These are phyloP conservation scores for Arthrobotrys megalospora DNA, from an alignment of 2,329 filamentous ascomycete species.

Conservation along the genomic window DNA sequence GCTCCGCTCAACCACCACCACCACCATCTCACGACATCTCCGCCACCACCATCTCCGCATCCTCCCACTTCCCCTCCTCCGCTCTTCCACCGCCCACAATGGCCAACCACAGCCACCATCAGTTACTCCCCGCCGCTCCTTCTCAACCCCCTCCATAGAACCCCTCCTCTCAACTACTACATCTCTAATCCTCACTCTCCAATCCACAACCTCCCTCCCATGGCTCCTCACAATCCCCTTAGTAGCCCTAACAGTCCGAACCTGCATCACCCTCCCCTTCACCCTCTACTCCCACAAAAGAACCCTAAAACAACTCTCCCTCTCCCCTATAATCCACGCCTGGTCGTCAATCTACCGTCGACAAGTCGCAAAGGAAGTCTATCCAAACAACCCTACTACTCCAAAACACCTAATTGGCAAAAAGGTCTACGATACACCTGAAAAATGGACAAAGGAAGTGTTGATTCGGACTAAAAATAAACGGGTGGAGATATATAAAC, in stretches of 20 bases:
- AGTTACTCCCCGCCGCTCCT: slow-evolving; percentile 17
- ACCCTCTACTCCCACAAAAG: slow-evolving; percentile 62
- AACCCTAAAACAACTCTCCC: slow-evolving; percentile 53
- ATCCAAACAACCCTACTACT: neutral
- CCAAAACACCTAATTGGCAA: slow-evolving; percentile 18
- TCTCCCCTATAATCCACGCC: slow-evolving; percentile 61
- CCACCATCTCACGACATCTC: slow-evolving; percentile 40
- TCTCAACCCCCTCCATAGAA: slow-evolving; percentile 38
- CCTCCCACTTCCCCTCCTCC: slow-evolving; percentile 14
- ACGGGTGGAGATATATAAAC: slow-evolving; percentile 60
- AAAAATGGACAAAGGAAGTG: slow-evolving; percentile 61
- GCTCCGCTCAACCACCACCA: slow-evolving; percentile 29
- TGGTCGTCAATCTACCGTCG: slow-evolving; percentile 50
- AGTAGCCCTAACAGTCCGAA: slow-evolving; percentile 62
- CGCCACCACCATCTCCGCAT: slow-evolving; percentile 38
- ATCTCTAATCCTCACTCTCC: slow-evolving; percentile 62
- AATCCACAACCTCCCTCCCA: slow-evolving; percentile 62
- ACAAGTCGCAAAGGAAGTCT: slow-evolving; percentile 28
- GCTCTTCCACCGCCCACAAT: neutral
- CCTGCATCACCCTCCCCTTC: slow-evolving; percentile 62
- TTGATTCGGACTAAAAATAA: slow-evolving; percentile 45
- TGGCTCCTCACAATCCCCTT: slow-evolving; percentile 63
- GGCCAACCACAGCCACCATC: slow-evolving; percentile 16
- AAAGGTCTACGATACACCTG: slow-evolving; percentile 42
- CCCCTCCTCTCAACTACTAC: slow-evolving; percentile 31